Evolutionary conservation across 2,329 filamentous ascomycete species (phyloP).

Genomic region (Aspergillus melleus): DNA sequence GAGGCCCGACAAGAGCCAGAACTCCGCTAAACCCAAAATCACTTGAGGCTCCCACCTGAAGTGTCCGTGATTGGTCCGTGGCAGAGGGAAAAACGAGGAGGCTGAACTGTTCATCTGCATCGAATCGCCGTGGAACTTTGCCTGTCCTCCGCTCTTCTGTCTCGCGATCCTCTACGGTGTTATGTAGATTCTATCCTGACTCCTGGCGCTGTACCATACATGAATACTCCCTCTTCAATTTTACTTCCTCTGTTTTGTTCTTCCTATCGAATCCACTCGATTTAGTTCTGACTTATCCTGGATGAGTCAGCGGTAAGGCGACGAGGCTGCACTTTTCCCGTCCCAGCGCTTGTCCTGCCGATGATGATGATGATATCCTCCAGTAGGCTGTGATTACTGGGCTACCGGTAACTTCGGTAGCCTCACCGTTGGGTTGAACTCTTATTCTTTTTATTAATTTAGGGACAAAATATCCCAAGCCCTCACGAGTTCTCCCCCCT

Average conservation of each 20-base stretch:
- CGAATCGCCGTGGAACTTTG: conserved; percentile 23
- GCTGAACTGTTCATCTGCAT: conserved; percentile 25
- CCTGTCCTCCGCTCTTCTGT: no score
- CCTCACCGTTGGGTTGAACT: neutral
- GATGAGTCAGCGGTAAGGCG: conserved; percentile 4
- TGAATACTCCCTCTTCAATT: no score
- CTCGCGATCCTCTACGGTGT: no score
- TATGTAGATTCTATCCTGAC: no score
- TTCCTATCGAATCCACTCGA: no score
- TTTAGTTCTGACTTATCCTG: neutral
- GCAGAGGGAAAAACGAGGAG: conserved; percentile 18
- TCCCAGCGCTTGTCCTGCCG: no score
- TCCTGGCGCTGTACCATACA: no score
- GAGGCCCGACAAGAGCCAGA: conserved; percentile 13
- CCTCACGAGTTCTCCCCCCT: neutral
- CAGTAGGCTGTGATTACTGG: neutral
- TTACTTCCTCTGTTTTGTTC: no score
- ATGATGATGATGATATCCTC: neutral
- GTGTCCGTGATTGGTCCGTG: conserved; percentile 16
- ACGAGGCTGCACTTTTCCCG: neutral
- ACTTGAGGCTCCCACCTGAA: conserved; percentile 21
- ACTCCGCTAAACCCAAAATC: conserved; percentile 15
- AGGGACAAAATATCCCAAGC: no score
- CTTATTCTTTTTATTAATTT: neutral
- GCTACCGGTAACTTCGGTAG: neutral